Evolutionary conservation across 805 yeast species (phyloP).

Genomic region (Brettanomyces bruxellensis): DNA sequence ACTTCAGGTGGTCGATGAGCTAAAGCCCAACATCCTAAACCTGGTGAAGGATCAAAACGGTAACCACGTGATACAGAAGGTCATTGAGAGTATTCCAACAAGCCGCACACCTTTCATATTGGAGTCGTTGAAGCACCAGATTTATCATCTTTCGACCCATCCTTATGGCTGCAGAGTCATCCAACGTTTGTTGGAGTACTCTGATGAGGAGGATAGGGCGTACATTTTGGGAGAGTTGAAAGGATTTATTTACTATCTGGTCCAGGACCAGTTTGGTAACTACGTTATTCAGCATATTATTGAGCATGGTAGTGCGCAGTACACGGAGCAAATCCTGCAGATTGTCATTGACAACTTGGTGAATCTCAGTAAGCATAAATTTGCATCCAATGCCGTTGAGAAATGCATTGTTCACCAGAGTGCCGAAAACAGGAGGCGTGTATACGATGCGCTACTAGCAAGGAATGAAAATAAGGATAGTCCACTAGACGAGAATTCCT

Average conservation of each 20-base stretch:
- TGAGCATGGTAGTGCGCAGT: slow-evolving; percentile 64
- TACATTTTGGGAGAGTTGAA: slow-evolving; percentile 64
- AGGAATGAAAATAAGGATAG: slow-evolving; percentile 35
- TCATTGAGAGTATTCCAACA: slow-evolving; percentile 80
- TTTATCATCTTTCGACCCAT: slow-evolving; percentile 84
- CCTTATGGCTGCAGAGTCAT: slow-evolving; percentile 97
- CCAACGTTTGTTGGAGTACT: slow-evolving; percentile 82
- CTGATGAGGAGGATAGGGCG: slow-evolving; percentile 54
- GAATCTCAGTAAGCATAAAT: slow-evolving; percentile 87
- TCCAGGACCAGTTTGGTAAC: slow-evolving; percentile 96
- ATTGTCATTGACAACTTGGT: slow-evolving; percentile 58
- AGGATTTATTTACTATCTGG: slow-evolving; percentile 61
- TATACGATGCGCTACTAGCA: slow-evolving; percentile 59
- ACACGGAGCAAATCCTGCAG: slow-evolving; percentile 48
- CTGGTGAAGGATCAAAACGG: slow-evolving; percentile 95
- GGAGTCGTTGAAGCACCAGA: slow-evolving; percentile 57
- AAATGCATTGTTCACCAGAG: slow-evolving; percentile 77
- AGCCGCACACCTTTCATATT: slow-evolving; percentile 61
- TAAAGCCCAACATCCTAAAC: slow-evolving; percentile 45
- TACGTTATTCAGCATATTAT: slow-evolving; percentile 94
- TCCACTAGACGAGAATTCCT: slow-evolving; percentile 50
- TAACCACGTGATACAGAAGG: slow-evolving; percentile 93
- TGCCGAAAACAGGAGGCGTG: slow-evolving; percentile 46
- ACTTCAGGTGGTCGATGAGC: slow-evolving; percentile 58
- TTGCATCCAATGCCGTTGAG: slow-evolving; percentile 96